Base-by-base conservation (phyloP, 2,329 filamentous ascomycete genomes). In the Mycosphaerella arachidis region DNA sequence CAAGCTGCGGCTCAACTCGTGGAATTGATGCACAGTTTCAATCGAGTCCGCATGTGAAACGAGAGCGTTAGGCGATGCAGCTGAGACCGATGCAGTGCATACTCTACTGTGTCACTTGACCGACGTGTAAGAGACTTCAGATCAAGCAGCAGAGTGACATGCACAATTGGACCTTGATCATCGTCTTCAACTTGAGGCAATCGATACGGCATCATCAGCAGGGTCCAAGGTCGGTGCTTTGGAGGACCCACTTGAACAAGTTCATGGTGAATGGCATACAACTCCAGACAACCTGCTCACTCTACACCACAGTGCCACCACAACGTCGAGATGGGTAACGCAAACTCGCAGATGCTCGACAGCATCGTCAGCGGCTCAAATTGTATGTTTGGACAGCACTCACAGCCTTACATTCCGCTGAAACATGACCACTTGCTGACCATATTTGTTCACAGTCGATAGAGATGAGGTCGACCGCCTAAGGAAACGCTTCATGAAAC, bases 401-500 rank as follows among this genome's bases (percentile, higher is more conserved):
- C 30, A 27, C 40, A 30, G n/a, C 7, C 31, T 4, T 20, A n/a
- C 29, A 20, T 31, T 33, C 18, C 18, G 35, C 24, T 52, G 33
- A 60, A 51, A 46, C 48, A 56, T 57, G 56, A 61, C 63, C 57
- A 56, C 43, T 45, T 58, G 58, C 64, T 64, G 58, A 66, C 58
- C 51, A 53, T 27, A 31, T 43, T 51, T 27, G 30, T 24, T 16
- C 37, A 69, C 71, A 97, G 93, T 99, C 81, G 91, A 99, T 81
- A 88, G 90, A 76, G 94, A 99, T 72, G 94, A 99, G 77, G 92
- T 99, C 62, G 94, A 97, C 75, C 86, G 94, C 72, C 82, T 99
- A 74, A 86, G 92, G 73, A 99, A 99, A 82, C 86, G 93, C 63
- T 99, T 99, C 74, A 97, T 97, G 93, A 99, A 99, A 80, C 82